Percentiles rank a stretch among this genome's conserved stretches.
Conservation (phyloP, 305 asterid species). For the Striga hermonthica region DNA sequence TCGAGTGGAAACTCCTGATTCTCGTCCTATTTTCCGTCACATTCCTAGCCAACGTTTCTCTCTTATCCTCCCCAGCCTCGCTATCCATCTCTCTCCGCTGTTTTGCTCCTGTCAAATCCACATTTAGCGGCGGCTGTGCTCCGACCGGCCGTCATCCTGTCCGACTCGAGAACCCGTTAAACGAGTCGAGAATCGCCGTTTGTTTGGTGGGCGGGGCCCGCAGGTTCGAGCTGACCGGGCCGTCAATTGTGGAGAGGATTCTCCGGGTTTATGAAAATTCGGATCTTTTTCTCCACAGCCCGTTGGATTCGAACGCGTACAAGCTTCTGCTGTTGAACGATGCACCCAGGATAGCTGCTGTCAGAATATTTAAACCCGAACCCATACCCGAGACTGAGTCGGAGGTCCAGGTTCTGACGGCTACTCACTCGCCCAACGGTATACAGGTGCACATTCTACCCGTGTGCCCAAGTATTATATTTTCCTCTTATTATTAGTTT, state of each 20-base stretch:
- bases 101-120: slow-evolving; percentile 46
- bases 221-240: slow-evolving; percentile 86
- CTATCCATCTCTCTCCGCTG: slow-evolving; percentile 36
- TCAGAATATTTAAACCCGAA: slow-evolving; percentile 57
- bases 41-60: slow-evolving; percentile 45
- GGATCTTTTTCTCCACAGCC: not conserved
- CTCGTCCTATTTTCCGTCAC: slow-evolving; percentile 52
- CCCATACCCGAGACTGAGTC: slow-evolving; percentile 52
- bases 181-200: slow-evolving; percentile 63
- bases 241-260: slow-evolving; percentile 64
- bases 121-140: slow-evolving; percentile 32
- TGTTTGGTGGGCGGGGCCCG: slow-evolving; percentile 95
- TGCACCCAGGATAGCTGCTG: slow-evolving; percentile 70
- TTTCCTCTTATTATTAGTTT: no score
- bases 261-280: slow-evolving; percentile 43
- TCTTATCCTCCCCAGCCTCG: slow-evolving; percentile 35
- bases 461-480: no score
- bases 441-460: not conserved
- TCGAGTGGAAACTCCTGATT: slow-evolving; percentile 55
- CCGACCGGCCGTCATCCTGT: not conserved
- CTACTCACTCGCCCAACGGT: not conserved
- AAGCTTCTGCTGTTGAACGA: slow-evolving; percentile 39
- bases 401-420: slow-evolving; percentile 34
- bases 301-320: not conserved
- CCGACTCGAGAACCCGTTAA: slow-evolving; percentile 29